Conservation (phyloP, 2,329 filamentous ascomycete species). For the Ophioceras dolichostomum region DNA sequence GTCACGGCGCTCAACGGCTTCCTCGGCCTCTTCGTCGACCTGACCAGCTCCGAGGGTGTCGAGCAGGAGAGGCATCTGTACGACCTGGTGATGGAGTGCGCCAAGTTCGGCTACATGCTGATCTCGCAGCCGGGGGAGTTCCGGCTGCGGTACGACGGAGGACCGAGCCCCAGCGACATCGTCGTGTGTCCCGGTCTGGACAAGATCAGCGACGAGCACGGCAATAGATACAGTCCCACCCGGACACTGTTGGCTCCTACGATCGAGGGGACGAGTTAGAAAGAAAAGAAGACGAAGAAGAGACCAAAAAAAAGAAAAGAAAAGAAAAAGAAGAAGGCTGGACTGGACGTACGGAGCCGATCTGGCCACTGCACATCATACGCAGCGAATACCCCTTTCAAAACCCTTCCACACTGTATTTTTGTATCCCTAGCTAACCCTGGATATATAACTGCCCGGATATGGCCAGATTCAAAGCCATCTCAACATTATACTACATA, state of each 20-base stretch:
- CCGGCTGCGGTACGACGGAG: not conserved
- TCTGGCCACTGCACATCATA: no score
- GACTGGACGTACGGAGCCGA: not conserved
- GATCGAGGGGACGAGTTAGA: not conserved
- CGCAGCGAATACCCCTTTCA: no score
- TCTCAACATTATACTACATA: no score
- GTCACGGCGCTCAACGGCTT: constrained; percentile 20
- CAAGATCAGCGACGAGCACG: constrained; percentile 4
- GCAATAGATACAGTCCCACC: not conserved
- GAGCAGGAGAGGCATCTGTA: constrained; percentile 24
- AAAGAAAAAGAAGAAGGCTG: no score
- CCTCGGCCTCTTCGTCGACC: constrained; percentile 18
- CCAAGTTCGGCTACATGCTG: constrained; percentile 26
- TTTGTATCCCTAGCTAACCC: no score
- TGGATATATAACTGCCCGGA: no score
- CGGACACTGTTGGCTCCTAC: not conserved
- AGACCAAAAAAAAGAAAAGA: not conserved
- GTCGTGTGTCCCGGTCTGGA: constrained; percentile 3
- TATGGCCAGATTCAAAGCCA: no score
- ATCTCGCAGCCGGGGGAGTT: constrained; percentile 29
- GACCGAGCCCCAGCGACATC: not conserved
- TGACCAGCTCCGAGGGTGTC: constrained; percentile 12
- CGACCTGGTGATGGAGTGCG: constrained; percentile 24
- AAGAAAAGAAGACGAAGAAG: not conserved
- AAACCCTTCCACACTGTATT: no score